Conservation (phyloP, 1,139 yeast species). For the Hansenula lynferdii region DNA sequence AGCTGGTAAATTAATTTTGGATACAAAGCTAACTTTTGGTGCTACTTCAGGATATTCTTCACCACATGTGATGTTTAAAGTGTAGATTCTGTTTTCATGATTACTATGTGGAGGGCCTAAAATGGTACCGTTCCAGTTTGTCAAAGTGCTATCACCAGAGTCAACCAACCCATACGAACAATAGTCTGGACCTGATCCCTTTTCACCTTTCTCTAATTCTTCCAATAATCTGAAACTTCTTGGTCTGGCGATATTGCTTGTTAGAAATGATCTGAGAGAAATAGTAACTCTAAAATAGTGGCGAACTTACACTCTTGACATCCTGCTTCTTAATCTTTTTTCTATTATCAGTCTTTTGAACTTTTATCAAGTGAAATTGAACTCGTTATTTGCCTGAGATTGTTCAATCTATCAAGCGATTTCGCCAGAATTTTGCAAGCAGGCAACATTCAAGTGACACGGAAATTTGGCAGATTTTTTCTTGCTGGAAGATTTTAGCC, state of each 20-base stretch:
- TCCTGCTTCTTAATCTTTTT: no score
- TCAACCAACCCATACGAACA: conserved; percentile 91
- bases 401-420: no score
- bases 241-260: conserved; percentile 66
- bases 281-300: no score
- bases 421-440: no score
- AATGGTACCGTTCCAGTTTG: conserved; percentile 94
- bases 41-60: conserved; percentile 85
- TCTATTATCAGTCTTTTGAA: no score
- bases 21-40: conserved; percentile 72
- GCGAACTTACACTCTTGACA: conserved; percentile 37
- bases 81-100: conserved; percentile 92
- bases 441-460: no score
- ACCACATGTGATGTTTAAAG: conserved; percentile 77
- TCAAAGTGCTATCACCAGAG: conserved; percentile 87
- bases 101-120: conserved; percentile 95
- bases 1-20: conserved; percentile 87
- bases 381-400: no score
- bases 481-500: no score
- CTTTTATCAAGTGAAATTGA: no score
- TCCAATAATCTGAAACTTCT: conserved; percentile 90
- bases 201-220: conserved; percentile 97
- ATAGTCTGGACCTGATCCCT: conserved; percentile 95
- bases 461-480: no score
- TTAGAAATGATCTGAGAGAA: no score